A percentile compares a stretch with the other conserved stretches of the same genome.
phyloP scores from a whole-genome alignment of 768 basidiomycete species.

The Leccinum uliginosum region DNA sequence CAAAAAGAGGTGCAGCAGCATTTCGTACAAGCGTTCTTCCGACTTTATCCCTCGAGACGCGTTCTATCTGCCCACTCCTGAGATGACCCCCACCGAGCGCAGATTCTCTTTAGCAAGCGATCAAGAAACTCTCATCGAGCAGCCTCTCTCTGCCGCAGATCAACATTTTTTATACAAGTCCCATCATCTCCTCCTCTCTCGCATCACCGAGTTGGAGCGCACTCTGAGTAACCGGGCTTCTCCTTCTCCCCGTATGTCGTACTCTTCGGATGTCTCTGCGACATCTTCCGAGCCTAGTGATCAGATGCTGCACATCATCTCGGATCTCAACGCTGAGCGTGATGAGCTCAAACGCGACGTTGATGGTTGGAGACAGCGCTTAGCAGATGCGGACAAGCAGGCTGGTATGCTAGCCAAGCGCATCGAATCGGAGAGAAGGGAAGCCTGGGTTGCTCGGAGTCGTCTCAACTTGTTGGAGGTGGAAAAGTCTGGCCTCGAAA shows the following conservation, averaged over 20 bases:
- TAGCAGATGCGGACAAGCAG: constrained; percentile 72
- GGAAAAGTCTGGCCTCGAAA: constrained; percentile 58
- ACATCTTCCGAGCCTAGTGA: constrained; percentile 54
- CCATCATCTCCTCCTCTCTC: constrained; percentile 75
- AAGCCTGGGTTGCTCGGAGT: constrained; percentile 82
- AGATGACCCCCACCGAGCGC: constrained; percentile 62
- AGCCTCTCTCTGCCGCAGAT: constrained; percentile 66
- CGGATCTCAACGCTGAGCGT: constrained; percentile 81
- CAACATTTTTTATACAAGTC: constrained; percentile 85
- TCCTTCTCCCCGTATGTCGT: constrained; percentile 49
- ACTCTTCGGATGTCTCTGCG: constrained; percentile 40
- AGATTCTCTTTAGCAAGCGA: constrained; percentile 35
- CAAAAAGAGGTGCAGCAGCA: constrained; percentile 58
- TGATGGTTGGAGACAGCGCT: constrained; percentile 79
- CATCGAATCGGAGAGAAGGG: constrained; percentile 74
- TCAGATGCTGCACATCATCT: constrained; percentile 71
- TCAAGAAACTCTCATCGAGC: constrained; percentile 20
- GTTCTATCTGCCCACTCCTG: constrained; percentile 64
- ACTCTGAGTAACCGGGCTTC: constrained; percentile 44
- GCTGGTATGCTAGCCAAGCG: constrained; percentile 59
- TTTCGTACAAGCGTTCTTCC: constrained; percentile 62
- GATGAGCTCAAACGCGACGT: constrained; percentile 88
- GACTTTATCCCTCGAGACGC: constrained; percentile 31
- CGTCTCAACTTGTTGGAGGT: constrained; percentile 59
- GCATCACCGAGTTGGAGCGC: constrained; percentile 78